Base-by-base conservation (phyloP, 345 rosid species). In the Cardamine chenopodiifolia region DNA sequence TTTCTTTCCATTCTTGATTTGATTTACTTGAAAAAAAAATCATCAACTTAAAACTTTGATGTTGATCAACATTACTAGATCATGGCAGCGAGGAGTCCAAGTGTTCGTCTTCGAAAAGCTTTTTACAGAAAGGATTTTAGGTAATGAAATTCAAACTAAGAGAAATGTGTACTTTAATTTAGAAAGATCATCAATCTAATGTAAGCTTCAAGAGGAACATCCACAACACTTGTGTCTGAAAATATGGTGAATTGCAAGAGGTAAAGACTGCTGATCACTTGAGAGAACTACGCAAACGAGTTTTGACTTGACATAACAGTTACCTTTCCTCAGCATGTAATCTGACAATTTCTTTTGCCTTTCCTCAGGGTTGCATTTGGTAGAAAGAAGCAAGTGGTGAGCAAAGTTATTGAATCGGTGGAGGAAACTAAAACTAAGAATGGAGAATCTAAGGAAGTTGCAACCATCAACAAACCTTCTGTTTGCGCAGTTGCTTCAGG, bases 81-180 rank as follows among this genome's bases (percentile, higher is more conserved):
- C 8, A 90, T 95, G 98, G 98, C 98, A 62, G 97, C 99, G 6
- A 88, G 99, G 67, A 95, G 99, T 80, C 99, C 99, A 62, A 92
- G 78, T 64, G 79, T 92, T 39, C 81, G 90, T 53, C 87, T 89
- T 62, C 79, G 87, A 20, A 90, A 73, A 81, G 87, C 91, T 6
- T 73, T 95, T 29, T 82, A 73, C 47, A 76, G 81, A 78, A 86
- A 78, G 23, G 86, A 87, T 29, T 29, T 77, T 19, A 77, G 88
- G 97, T 88, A 75, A 19, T 59, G 49, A 10, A 25, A 23, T 35
- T 70, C 54, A 19, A 31, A n/a, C 25, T n/a, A 8, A 23, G 13
- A 68, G 29, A 22, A 42, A 56, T 22, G 47, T 31, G 74, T 34
- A 7, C 13, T 57, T 57, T 11, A 26, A 22, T 7, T 45, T 35